phyloP scores from a whole-genome alignment of 768 basidiomycete genomes.

The Suillus cothurnatus region DNA sequence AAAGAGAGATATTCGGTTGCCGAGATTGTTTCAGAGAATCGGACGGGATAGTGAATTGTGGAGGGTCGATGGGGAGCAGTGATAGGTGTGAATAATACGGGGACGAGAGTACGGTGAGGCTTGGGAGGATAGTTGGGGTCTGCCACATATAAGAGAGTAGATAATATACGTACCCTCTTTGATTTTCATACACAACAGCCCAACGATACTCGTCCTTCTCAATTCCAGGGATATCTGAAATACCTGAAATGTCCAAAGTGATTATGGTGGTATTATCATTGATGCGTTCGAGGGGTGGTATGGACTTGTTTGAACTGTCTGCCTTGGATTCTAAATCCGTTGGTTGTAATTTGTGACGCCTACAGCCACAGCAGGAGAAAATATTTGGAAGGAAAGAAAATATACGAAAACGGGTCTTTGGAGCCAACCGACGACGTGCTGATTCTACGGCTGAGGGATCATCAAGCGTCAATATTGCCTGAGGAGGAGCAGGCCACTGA shows the following conservation, averaged over 20 bases:
- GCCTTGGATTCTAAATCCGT: neutral
- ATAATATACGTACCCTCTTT: slow-evolving; percentile 61
- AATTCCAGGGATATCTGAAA: slow-evolving; percentile 26
- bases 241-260: slow-evolving; percentile 28
- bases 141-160: slow-evolving; percentile 2
- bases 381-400: slow-evolving; percentile 37
- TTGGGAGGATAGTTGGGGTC: slow-evolving; percentile 31
- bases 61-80: slow-evolving; percentile 72
- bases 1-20: slow-evolving; percentile 58
- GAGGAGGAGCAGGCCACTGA: slow-evolving; percentile 35
- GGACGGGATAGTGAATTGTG: slow-evolving; percentile 67
- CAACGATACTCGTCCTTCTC: slow-evolving; percentile 65
- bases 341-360: slow-evolving; percentile 11
- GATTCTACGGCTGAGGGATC: slow-evolving; percentile 45
- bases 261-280: slow-evolving; percentile 29
- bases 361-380: slow-evolving; percentile 15
- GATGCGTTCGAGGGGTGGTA: slow-evolving; percentile 3
- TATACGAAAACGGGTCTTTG: slow-evolving; percentile 36
- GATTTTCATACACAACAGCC: slow-evolving; percentile 83
- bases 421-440: slow-evolving; percentile 48
- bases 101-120: slow-evolving; percentile 67
- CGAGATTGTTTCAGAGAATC: slow-evolving; percentile 39
- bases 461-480: slow-evolving; percentile 40
- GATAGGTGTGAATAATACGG: slow-evolving; percentile 72
- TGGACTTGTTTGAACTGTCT: slow-evolving; percentile 3